A percentile compares a stretch with the other conserved stretches of the same genome.
Evolutionary conservation across 495 filamentous ascomycete species (phyloP).

Genomic region (Penicillium waksmanii): DNA sequence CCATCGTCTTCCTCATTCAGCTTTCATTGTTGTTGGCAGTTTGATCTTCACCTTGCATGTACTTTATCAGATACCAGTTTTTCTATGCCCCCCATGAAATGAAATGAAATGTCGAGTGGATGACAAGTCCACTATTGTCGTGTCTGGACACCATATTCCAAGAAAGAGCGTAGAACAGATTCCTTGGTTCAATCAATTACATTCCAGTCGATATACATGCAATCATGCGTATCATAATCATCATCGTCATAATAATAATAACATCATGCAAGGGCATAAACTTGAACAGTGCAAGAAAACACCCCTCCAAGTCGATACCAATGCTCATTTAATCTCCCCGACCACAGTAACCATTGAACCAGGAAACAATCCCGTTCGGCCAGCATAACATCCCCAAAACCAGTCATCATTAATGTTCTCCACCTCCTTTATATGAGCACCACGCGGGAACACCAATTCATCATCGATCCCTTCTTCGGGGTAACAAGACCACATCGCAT

Average conservation of each 20-base stretch:
- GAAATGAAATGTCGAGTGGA: too few relatives aligned
- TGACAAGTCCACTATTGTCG: too few relatives aligned
- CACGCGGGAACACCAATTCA: conserved; percentile 81
- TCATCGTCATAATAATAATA: conserved; percentile 11
- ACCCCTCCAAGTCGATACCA: background rate
- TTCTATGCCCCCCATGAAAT: too few relatives aligned
- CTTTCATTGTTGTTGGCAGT: background rate
- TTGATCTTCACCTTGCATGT: conserved; percentile 5
- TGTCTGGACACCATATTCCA: too few relatives aligned
- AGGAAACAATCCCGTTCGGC: conserved; percentile 74
- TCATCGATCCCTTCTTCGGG: conserved; percentile 64
- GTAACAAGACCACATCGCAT: conserved; percentile 74
- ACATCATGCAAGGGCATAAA: conserved; percentile 15
- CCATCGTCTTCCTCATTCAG: too few relatives aligned
- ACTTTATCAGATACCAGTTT: conserved; percentile 12
- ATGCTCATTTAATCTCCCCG: conserved; percentile 36
- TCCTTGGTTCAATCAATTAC: background rate
- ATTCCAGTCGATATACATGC: background rate
- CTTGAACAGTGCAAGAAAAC: conserved; percentile 14
- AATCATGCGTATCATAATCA: conserved; percentile 15
- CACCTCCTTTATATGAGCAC: conserved; percentile 78
- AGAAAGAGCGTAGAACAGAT: background rate
- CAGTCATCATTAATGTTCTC: conserved; percentile 87
- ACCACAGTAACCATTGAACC: conserved; percentile 64
- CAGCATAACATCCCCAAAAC: conserved; percentile 81